Base-by-base conservation (phyloP, 2,329 filamentous ascomycete species). In the Xenosphaeropsis pyriputrescens region DNA sequence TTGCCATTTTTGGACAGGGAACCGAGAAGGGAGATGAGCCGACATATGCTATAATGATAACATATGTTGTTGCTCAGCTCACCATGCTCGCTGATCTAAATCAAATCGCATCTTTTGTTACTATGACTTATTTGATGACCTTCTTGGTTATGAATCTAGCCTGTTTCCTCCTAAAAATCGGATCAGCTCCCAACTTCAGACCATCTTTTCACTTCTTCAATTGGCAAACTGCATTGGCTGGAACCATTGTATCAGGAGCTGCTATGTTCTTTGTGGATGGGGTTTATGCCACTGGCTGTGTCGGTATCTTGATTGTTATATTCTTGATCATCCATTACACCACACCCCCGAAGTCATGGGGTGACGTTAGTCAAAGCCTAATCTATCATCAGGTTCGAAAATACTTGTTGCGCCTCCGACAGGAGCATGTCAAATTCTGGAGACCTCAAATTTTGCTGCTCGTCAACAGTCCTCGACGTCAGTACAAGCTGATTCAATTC, bases 381-480 rank as follows among this genome's bases (percentile, higher is more conserved):
- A 93, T 93, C 37, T 93, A 93, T 51, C 75, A 80, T 45, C 85
- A 93, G 60, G 85, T 93, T 12, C 72, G 85, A 42, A 93, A 93
- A 50, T 93, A 93, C 51, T 60, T 93, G 19, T 63, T 93, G 19
- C 75, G 85, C n/a, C 63, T 93, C 19, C 78, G 75, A 36, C 84
- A 85, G 29, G 85, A 93, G 49, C 85, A 93, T 53, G 86, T 93
- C 57, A 93, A 93, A 51, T 93, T 93, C 54, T 93, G 86, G 85
- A 70, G 85, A 37, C 85, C 85, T 1, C 85, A 93, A 46, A 88
- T 93, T 32, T 71, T 93, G 35, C 66, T 93, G 0, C 72, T 93
- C 38, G 75, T 91, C 45, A 91, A 89, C 52, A 75, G 91, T 49
- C 81, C 85, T 4, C 70, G 85, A n/a, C 71, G 70, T 5, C 83